Conservation (phyloP, 768 basidiomycete species). For the Hypholoma fasciculare region DNA sequence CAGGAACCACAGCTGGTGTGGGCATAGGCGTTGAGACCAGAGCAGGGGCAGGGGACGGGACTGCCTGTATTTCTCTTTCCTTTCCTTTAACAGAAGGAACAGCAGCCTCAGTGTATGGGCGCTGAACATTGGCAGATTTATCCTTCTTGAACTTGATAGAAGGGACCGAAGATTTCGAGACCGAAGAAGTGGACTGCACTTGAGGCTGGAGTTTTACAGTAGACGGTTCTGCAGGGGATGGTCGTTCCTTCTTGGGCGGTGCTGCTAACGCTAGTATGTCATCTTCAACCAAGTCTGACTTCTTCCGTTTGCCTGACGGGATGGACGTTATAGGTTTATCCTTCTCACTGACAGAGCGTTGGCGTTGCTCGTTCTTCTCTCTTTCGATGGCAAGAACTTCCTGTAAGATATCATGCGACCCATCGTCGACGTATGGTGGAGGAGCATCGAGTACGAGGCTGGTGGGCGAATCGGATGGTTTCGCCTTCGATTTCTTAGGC, state of each 20-base stretch:
- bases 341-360: slow-evolving; percentile 40
- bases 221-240: slow-evolving; percentile 41
- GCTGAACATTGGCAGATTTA: slow-evolving; percentile 27
- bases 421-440: slow-evolving; percentile 74
- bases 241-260: slow-evolving; percentile 59
- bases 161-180: slow-evolving; percentile 21
- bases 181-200: slow-evolving; percentile 11
- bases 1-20: slow-evolving; percentile 17
- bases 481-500: slow-evolving; percentile 42
- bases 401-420: slow-evolving; percentile 78
- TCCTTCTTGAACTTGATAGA: slow-evolving; percentile 46
- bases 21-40: slow-evolving; percentile 25
- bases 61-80: slow-evolving; percentile 53
- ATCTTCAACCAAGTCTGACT: slow-evolving; percentile 50
- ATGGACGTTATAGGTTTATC: slow-evolving; percentile 38
- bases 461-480: slow-evolving; percentile 32
- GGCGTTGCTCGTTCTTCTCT: slow-evolving; percentile 58
- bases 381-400: slow-evolving; percentile 82
- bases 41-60: slow-evolving; percentile 6
- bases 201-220: slow-evolving; percentile 10
- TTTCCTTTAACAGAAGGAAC: slow-evolving; percentile 68
- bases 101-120: slow-evolving; percentile 28
- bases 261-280: slow-evolving; percentile 64
- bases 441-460: slow-evolving; percentile 49
- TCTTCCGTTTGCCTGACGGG: slow-evolving; percentile 59